Evolutionary conservation across 345 rosid genomes (phyloP), one percentile per base, ranked within the genome.

Genomic region (Reutealis trisperma): DNA sequence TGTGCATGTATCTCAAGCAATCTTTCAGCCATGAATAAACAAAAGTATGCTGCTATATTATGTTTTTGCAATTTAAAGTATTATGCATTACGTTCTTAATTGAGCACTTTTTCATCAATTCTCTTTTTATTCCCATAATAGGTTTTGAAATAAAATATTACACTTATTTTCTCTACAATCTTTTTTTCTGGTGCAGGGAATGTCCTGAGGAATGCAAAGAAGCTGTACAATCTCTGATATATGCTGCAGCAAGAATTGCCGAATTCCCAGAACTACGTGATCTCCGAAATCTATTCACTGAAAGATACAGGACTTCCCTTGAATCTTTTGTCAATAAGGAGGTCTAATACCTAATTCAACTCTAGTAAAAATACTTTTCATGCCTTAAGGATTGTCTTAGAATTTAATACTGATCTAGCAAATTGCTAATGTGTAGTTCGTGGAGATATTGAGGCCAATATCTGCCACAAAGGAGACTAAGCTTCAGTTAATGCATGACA

Each of bases 221-320:
- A 82, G 94, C 97, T 63, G 83, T 88, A 24, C 79, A 92, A 16
- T 90, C 97, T 66, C 85, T 96, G 65, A 79, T 87, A 51, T 88
- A 90, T 51, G 96, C 97, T n/a, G 96, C 99, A 14, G 97, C 99
- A 60, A 87, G 97, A 85, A 85, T 93, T 81, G 84, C 95, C 60
- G 93, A 92, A 80, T 84, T 92, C 75, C 98, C 96, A 0, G 98
- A 93, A 81, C 85, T 92, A 15, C 91, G 94, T 7, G 87, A 92
- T 15, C 89, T 93, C 75, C 86, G 98, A 61, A 78, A 83, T 49
- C 21, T 85, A 15, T 92, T 96, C 74, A 69, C 74, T 19, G 92
- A 87, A 22, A 87, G 84, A 90, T 96, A 93, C 67, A 92, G 92
- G 42, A 85, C 52, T 30, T 86, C 88, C 34, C 80, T 85, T 0